Evolutionary conservation across 768 basidiomycete genomes (phyloP).

Genomic region (Boletus patriciae): DNA sequence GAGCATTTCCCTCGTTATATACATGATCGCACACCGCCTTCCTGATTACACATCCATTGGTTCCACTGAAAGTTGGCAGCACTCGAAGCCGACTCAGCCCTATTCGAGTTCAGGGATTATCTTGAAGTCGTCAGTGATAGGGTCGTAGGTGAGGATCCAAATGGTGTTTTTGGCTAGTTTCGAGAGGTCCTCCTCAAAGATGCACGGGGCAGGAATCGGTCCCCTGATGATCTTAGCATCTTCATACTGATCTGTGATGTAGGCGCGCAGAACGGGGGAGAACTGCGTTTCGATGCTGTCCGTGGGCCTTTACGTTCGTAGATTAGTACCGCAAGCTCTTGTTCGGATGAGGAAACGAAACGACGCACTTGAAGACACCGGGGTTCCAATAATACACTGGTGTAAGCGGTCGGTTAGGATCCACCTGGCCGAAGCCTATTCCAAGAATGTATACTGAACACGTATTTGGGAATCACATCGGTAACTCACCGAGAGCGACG

Average conservation of each 20-base stretch:
- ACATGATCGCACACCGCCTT: too few relatives aligned
- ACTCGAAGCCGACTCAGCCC: too few relatives aligned
- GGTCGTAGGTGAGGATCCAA: too few relatives aligned
- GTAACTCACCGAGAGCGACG: not conserved
- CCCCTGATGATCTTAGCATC: not conserved
- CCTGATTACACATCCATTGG: too few relatives aligned
- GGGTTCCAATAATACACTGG: not conserved
- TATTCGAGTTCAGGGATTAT: too few relatives aligned
- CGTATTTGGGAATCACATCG: not conserved
- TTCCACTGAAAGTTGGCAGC: too few relatives aligned
- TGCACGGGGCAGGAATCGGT: too few relatives aligned
- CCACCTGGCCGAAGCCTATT: not conserved
- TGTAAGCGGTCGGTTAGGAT: not conserved
- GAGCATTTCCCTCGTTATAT: too few relatives aligned
- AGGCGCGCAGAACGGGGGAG: not conserved
- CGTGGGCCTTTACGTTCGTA: not conserved
- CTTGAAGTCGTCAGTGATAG: too few relatives aligned
- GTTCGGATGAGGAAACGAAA: not conserved
- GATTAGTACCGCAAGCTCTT: not conserved
- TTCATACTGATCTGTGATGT: not conserved
- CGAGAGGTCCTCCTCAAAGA: too few relatives aligned
- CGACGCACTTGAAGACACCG: not conserved
- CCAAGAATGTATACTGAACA: not conserved
- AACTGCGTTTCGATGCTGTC: not conserved
- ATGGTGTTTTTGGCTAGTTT: too few relatives aligned